Evolutionary conservation across 1,284 basidiomycete species (phyloP).

Genomic region (Ganoderma lingzhi): DNA sequence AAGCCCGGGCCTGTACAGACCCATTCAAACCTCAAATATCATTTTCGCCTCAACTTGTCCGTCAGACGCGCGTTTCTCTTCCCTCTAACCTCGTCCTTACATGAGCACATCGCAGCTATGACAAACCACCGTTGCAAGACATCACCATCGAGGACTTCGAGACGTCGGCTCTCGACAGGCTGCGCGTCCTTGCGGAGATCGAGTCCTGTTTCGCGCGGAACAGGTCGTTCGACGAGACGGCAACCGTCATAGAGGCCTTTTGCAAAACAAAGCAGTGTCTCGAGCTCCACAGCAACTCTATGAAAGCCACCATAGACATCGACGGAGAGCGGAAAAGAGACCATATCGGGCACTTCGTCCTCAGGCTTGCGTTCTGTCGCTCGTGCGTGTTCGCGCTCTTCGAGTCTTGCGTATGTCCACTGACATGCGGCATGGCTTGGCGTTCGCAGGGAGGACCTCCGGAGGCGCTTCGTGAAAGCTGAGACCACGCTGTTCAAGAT

Average conservation of each 20-base stretch:
- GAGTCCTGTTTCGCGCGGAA: constrained; percentile 93
- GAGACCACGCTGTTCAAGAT: constrained; percentile 89
- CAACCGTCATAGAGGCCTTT: constrained; percentile 64
- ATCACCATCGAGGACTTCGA: constrained; percentile 98
- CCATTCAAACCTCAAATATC: constrained; percentile 55
- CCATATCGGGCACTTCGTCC: constrained; percentile 94
- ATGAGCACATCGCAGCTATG: constrained; percentile 67
- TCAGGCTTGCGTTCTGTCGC: constrained; percentile 94
- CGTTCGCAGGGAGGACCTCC: constrained; percentile 82
- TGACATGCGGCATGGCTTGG: background rate
- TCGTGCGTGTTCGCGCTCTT: constrained; percentile 68
- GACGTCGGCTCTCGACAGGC: constrained; percentile 87
- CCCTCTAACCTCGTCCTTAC: background rate
- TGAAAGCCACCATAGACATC: constrained; percentile 50
- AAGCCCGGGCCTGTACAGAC: constrained; percentile 22
- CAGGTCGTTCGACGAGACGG: constrained; percentile 80
- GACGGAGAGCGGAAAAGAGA: constrained; percentile 85
- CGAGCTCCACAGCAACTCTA: constrained; percentile 68
- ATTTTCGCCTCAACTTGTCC: constrained; percentile 84
- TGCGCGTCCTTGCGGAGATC: constrained; percentile 93
- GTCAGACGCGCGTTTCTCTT: constrained; percentile 39
- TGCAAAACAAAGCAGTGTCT: constrained; percentile 70
- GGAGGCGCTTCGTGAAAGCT: constrained; percentile 89
- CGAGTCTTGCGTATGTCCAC: background rate
- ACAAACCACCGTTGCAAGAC: constrained; percentile 86